These are phyloP conservation scores for Sporothrix inflata DNA, from an alignment of 2,329 filamentous ascomycete genomes.

Conservation along the genomic window DNA sequence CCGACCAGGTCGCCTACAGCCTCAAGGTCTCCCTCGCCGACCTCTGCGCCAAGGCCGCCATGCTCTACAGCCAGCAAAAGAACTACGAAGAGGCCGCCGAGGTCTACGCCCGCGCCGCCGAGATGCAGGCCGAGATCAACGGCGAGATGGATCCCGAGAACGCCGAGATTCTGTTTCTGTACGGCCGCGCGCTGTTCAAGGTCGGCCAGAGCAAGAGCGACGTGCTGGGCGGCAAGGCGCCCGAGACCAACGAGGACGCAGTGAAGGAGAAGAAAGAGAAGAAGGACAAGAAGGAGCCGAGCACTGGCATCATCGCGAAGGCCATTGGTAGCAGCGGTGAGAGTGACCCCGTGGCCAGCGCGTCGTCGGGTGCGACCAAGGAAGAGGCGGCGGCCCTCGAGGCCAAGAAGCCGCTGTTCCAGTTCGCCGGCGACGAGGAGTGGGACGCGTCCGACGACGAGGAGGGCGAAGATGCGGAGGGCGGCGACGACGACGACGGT, in stretches of 20 bases:
- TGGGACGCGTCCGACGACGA: slow-evolving; percentile 73
- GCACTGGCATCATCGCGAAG: slow-evolving; percentile 45
- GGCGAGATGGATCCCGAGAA: slow-evolving; percentile 91
- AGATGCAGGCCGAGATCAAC: slow-evolving; percentile 87
- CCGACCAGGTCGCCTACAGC: slow-evolving; percentile 41
- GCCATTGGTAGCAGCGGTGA: slow-evolving; percentile 45
- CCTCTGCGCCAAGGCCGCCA: slow-evolving; percentile 76
- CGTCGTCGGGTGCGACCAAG: slow-evolving; percentile 29
- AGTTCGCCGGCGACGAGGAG: slow-evolving; percentile 93
- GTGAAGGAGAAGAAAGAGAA: slow-evolving; percentile 50
- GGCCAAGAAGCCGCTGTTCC: slow-evolving; percentile 78
- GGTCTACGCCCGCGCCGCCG: slow-evolving; percentile 83
- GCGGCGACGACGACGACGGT: slow-evolving; percentile 47
- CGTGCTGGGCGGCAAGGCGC: slow-evolving; percentile 81
- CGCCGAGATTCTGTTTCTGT: slow-evolving; percentile 90
- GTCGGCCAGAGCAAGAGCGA: slow-evolving; percentile 94
- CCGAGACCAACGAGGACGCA: slow-evolving; percentile 49
- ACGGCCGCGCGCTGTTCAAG: slow-evolving; percentile 91
- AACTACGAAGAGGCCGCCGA: slow-evolving; percentile 79
- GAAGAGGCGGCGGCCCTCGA: slow-evolving; percentile 42
- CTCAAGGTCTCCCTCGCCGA: slow-evolving; percentile 71
- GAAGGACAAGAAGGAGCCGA: slow-evolving; percentile 46
- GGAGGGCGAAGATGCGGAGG: slow-evolving; percentile 27
- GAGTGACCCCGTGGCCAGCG: not conserved
- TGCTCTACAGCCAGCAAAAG: slow-evolving; percentile 87